phyloP scores from a whole-genome alignment of 2,329 filamentous ascomycete genomes.

The Xylaria sp. region DNA sequence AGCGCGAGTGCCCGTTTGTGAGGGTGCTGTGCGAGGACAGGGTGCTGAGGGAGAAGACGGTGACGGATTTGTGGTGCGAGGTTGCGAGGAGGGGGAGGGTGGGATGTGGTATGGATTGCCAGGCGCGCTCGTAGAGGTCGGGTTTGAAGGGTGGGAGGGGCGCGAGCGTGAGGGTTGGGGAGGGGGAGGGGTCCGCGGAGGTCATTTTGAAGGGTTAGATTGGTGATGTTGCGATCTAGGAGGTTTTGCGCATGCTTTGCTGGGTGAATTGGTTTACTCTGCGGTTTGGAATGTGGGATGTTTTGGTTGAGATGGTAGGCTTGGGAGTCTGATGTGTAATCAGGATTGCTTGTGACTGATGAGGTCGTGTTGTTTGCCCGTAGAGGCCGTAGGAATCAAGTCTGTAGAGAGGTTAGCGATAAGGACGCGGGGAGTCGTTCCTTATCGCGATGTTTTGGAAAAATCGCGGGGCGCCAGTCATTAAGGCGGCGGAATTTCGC shows the following conservation, averaged over 20 bases:
- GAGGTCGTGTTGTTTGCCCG: too few species aligned
- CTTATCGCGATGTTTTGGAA: background rate
- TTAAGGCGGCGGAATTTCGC: background rate
- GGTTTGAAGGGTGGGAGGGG: conserved; percentile 49
- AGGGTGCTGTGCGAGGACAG: conserved; percentile 75
- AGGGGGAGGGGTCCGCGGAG: conserved; percentile 4
- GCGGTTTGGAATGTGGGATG: too few species aligned
- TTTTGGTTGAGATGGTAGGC: too few species aligned
- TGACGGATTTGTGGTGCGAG: conserved; percentile 78
- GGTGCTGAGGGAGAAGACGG: conserved; percentile 79
- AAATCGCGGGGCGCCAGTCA: background rate
- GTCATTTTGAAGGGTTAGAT: conserved; percentile 8
- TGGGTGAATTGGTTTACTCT: too few species aligned
- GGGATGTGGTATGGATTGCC: conserved; percentile 81
- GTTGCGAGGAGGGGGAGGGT: conserved; percentile 84
- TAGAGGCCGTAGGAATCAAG: too few species aligned
- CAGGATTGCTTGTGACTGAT: too few species aligned
- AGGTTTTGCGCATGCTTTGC: conserved; percentile 1
- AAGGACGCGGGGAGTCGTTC: too few species aligned
- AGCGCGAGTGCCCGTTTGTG: conserved; percentile 83
- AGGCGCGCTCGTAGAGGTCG: conserved; percentile 66
- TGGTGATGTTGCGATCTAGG: too few species aligned
- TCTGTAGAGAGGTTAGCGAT: too few species aligned
- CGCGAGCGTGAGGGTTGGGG: conserved; percentile 30
- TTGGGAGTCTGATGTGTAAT: too few species aligned